A percentile compares a stretch with the other conserved stretches of the same genome.
Conservation (phyloP, 2,329 filamentous ascomycete species). For the Trichoderma simmonsii region DNA sequence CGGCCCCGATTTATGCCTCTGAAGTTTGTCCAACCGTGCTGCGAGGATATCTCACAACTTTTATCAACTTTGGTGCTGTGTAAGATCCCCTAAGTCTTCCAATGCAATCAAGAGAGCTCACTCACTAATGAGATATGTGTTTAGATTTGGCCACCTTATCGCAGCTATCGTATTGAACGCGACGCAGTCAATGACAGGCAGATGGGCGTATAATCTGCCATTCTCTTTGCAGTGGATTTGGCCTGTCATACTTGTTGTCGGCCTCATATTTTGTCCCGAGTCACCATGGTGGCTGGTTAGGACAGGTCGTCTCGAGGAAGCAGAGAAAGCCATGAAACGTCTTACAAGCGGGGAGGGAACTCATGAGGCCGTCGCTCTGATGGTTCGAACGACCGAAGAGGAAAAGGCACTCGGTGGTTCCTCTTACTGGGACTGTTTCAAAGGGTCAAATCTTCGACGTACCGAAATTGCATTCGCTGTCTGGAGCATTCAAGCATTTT, state of each 20-base stretch:
- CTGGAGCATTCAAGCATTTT: background rate
- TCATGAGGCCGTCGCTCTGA: background rate
- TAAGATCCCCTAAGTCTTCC: background rate
- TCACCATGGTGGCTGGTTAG: background rate
- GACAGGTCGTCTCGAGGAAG: background rate
- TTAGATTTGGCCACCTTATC: background rate
- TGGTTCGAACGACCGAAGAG: background rate
- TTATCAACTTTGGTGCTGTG: background rate
- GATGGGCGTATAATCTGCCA: background rate
- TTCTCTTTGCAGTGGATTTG: background rate
- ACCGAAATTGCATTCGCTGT: constrained; percentile 29
- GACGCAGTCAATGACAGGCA: background rate
- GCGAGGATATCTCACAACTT: background rate
- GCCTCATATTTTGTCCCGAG: background rate
- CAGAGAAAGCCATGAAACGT: background rate
- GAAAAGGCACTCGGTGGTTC: background rate
- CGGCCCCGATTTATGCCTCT: background rate
- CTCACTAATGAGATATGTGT: background rate
- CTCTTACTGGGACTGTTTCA: constrained; percentile 39
- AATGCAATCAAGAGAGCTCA: background rate
- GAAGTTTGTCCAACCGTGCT: background rate
- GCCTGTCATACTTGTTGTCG: background rate
- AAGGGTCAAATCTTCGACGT: constrained; percentile 43
- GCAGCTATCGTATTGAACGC: background rate
- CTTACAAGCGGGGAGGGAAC: background rate